Evolutionary conservation across 2,329 filamentous ascomycete genomes (phyloP).

Genomic region (Penicillium sp.): DNA sequence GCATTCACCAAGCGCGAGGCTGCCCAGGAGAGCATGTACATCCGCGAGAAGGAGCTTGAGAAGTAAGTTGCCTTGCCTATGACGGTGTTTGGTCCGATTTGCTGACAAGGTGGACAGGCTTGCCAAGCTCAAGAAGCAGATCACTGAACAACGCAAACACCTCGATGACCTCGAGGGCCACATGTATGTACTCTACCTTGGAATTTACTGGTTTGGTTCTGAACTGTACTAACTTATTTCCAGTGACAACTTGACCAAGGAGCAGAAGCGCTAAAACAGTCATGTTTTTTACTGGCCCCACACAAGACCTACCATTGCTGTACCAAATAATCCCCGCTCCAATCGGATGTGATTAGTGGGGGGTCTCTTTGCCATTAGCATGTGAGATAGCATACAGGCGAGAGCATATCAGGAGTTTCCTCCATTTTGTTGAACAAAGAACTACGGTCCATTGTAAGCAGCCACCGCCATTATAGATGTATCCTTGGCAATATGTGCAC

Average conservation of each 20-base stretch:
- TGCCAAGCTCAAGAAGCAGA: slow-evolving; percentile 64
- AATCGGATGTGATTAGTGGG: slow-evolving; percentile 1
- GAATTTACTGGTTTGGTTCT: neutral
- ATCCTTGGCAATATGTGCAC: neutral
- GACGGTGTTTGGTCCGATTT: neutral
- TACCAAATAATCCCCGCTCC: slow-evolving; percentile 16
- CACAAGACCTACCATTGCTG: slow-evolving; percentile 2
- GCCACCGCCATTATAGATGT: neutral
- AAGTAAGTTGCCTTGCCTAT: slow-evolving; percentile 55
- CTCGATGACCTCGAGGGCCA: slow-evolving; percentile 81
- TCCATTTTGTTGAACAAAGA: neutral
- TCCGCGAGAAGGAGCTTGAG: slow-evolving; percentile 83
- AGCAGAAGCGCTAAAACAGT: slow-evolving; percentile 44
- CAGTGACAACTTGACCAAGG: slow-evolving; percentile 75
- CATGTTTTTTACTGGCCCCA: neutral
- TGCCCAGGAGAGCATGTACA: slow-evolving; percentile 80
- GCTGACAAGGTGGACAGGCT: slow-evolving; percentile 51
- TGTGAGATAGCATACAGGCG: slow-evolving; percentile 9
- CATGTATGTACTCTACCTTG: slow-evolving; percentile 59
- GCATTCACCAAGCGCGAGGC: slow-evolving; percentile 90
- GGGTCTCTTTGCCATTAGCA: slow-evolving; percentile 2
- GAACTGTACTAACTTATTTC: neutral
- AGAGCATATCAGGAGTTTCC: slow-evolving; percentile 10
- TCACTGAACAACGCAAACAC: slow-evolving; percentile 76
- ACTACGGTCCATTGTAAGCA: neutral